A percentile compares a stretch with the other conserved stretches of the same genome.
These are phyloP conservation scores for Zygoascus meyerae DNA, from an alignment of 1,139 yeast species.

Conservation along the genomic window DNA sequence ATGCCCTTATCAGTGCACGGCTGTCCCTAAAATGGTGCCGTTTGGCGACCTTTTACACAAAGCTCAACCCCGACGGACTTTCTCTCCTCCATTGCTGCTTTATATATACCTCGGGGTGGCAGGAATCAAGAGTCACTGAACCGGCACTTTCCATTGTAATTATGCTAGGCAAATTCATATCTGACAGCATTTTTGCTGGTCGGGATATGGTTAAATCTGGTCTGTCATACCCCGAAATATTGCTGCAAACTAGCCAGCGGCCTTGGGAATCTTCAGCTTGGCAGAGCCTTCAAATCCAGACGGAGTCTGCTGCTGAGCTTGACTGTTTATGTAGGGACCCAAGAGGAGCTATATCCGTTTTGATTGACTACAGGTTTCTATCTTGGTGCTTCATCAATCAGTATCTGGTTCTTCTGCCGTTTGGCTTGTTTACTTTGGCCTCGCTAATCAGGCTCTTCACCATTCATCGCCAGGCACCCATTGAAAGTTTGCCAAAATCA, in stretches of 20 bases:
- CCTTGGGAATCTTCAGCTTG: too few species aligned
- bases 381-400: conserved; percentile 16
- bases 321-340: conserved; percentile 7
- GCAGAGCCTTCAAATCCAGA: too few species aligned
- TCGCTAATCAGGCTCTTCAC: background rate
- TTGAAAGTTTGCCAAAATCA: conserved; percentile 1
- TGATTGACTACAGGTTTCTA: conserved; percentile 9
- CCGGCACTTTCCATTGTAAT: background rate
- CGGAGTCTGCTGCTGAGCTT: background rate
- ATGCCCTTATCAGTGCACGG: background rate
- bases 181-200: background rate
- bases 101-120: too few species aligned
- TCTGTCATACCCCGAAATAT: background rate
- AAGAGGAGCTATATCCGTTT: background rate
- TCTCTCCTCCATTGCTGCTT: too few species aligned
- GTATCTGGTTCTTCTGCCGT: conserved; percentile 14
- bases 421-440: conserved; percentile 3
- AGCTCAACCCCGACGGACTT: too few species aligned
- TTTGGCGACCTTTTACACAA: background rate
- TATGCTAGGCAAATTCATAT: background rate
- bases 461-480: background rate
- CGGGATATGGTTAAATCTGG: conserved; percentile 2
- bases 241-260: background rate
- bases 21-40: conserved; percentile 1
- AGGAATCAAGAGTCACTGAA: too few species aligned